Evolutionary conservation across 2,329 filamentous ascomycete genomes (phyloP), one percentile per base, ranked within the genome.

Genomic region (Fusarium praegraminearum): DNA sequence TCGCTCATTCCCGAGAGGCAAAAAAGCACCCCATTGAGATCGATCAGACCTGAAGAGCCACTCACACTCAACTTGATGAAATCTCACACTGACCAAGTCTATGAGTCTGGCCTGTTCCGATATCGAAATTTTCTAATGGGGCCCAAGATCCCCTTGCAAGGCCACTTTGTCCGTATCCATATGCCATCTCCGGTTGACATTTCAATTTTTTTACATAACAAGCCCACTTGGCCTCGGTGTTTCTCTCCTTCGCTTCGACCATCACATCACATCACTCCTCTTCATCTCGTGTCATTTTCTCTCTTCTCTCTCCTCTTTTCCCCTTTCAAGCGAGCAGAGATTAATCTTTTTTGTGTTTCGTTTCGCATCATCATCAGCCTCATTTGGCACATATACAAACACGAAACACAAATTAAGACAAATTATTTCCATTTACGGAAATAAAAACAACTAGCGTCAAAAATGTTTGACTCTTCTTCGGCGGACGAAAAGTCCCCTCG

Each of bases 401-500:
- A 12, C 16, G 22, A 43, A 6, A 35, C 16, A 51, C 10, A 45
- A n/a, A 36, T 36, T 24, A 20, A 10, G 11, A 50, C 10, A 11
- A 15, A 26, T 36, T 50, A 28, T 32, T 12, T 32, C 33, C 40
- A 20, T 43, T 26, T 16, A 16, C 15, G 40, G 40, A 26, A 50
- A 33, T 24, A 46, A 3, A 44, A 33, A 18, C 7, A 5, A 35
- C 20, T 49, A 24, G 30, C 38, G 28, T 40, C 57, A 62, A 40
- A 35, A 43, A 75, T 75, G 72, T 55, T 72, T 49, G 72, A 74
- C 40, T 67, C 69, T 20, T 70, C 69, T 10, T 70, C 75, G 36
- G 63, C 53, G 36, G 71, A 74, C 68, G 75, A 78, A 67, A 78
- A 78, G 73, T 66, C 72, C 35, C 69, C 73, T 26, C 70, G 65